A percentile compares a stretch with the other conserved stretches of the same genome.
Conservation (phyloP, 768 basidiomycete genomes). For the Leucocoprinus leucothites region DNA sequence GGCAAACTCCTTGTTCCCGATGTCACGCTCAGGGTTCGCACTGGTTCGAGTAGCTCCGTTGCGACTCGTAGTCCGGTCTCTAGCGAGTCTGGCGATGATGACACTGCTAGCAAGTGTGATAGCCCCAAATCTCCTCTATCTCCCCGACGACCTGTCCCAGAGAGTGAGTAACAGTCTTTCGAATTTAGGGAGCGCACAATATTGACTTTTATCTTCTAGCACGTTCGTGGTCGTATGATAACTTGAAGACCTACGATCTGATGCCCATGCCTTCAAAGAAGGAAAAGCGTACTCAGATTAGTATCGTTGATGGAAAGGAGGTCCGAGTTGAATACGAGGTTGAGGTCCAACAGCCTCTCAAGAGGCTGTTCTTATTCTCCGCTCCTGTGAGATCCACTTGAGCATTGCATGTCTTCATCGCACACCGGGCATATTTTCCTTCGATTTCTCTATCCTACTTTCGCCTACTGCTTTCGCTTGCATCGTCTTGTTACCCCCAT, state of each 20-base stretch:
- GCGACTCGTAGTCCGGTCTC: conserved; percentile 35
- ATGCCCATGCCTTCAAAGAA: conserved; percentile 56
- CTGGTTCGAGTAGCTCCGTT: conserved; percentile 34
- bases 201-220: conserved; percentile 31
- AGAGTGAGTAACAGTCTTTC: conserved; percentile 46
- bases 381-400: conserved; percentile 19
- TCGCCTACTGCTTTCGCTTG: not conserved
- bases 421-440: not conserved
- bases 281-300: conserved; percentile 53
- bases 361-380: conserved; percentile 71
- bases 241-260: conserved; percentile 63
- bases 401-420: not conserved
- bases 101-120: conserved; percentile 21
- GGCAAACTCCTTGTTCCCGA: conserved; percentile 58
- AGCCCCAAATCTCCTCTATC: conserved; percentile 19
- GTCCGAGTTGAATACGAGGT: conserved; percentile 50
- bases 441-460: not conserved
- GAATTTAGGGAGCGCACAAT: not conserved
- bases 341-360: conserved; percentile 50
- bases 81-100: conserved; percentile 27
- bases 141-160: conserved; percentile 40
- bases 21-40: conserved; percentile 37
- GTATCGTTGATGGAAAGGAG: conserved; percentile 47
- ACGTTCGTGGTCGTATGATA: conserved; percentile 77
- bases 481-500: not conserved